Conservation (phyloP, 768 basidiomycete species). For the Amyloporia xantha region DNA sequence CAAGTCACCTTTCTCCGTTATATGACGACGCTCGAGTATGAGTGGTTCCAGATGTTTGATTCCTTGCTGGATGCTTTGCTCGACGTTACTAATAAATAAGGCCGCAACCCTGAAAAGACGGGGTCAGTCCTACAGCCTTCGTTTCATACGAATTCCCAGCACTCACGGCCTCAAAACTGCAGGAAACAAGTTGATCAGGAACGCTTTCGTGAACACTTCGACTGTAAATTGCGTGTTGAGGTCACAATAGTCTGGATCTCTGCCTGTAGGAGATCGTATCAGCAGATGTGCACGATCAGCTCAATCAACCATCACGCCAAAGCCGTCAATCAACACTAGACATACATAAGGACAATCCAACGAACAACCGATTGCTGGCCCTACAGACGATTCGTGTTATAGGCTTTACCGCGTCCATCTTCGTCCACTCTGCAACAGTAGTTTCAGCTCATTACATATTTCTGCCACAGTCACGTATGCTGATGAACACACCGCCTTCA, state of each 20-base stretch:
- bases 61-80: slow-evolving; percentile 8
- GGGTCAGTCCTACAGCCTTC: too few species aligned
- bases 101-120: slow-evolving; percentile 15
- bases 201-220: slow-evolving; percentile 26
- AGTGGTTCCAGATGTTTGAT: slow-evolving; percentile 24
- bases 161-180: slow-evolving; percentile 37
- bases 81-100: slow-evolving; percentile 9
- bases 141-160: too few species aligned
- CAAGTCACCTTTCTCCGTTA: slow-evolving; percentile 24
- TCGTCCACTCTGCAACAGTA: slow-evolving; percentile 32
- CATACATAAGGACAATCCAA: slow-evolving; percentile 40
- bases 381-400: slow-evolving; percentile 31
- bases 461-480: too few species aligned
- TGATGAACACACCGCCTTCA: too few species aligned
- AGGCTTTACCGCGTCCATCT: slow-evolving; percentile 19
- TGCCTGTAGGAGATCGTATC: too few species aligned
- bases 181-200: slow-evolving; percentile 33
- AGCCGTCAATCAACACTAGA: neutral
- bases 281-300: too few species aligned
- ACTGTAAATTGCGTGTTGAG: slow-evolving; percentile 30
- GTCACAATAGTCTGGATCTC: slow-evolving; percentile 32
- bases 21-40: slow-evolving; percentile 27
- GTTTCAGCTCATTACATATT: too few species aligned
- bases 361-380: slow-evolving; percentile 36
- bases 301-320: too few species aligned